A percentile compares a stretch with the other conserved stretches of the same genome.
Evolutionary conservation across 257 asterid species (phyloP).

Genomic region (Nyctanthes arbortristis): DNA sequence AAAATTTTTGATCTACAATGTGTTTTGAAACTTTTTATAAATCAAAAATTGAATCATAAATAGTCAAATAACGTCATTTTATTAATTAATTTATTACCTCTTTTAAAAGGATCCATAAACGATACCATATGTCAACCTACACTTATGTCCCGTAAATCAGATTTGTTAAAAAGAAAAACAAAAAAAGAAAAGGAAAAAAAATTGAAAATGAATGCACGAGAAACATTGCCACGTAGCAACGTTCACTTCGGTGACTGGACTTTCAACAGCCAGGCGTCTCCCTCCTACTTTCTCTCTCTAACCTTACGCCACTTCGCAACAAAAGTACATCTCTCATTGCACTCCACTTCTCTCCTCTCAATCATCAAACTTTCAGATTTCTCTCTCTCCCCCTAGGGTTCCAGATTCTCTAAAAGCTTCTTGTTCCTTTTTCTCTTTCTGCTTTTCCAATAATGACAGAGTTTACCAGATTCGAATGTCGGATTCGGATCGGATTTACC

Average conservation of each 20-base stretch:
- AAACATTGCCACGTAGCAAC: conserved; percentile 40
- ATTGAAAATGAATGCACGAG: background rate
- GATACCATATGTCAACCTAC: too few relatives aligned
- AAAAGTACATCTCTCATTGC: conserved; percentile 15
- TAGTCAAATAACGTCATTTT: too few relatives aligned
- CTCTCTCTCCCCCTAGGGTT: conserved; percentile 38
- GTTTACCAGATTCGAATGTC: conserved; percentile 28
- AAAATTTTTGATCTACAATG: too few relatives aligned
- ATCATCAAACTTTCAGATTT: conserved; percentile 6
- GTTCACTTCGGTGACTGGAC: conserved; percentile 26
- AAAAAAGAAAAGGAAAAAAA: background rate
- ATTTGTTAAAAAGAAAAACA: too few relatives aligned
- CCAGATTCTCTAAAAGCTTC: conserved; percentile 32
- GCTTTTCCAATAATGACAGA: background rate
- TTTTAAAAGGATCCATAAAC: too few relatives aligned
- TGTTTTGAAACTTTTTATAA: too few relatives aligned
- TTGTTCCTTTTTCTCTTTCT: background rate
- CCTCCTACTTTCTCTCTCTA: conserved; percentile 11
- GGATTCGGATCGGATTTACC: conserved; percentile 54
- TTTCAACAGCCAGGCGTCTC: conserved; percentile 24
- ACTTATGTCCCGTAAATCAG: too few relatives aligned
- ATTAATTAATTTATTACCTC: too few relatives aligned
- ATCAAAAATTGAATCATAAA: too few relatives aligned
- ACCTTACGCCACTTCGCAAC: conserved; percentile 15
- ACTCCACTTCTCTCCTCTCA: conserved; percentile 5